Conservation (phyloP, 495 filamentous ascomycete species). For the Xylaria acuta region DNA sequence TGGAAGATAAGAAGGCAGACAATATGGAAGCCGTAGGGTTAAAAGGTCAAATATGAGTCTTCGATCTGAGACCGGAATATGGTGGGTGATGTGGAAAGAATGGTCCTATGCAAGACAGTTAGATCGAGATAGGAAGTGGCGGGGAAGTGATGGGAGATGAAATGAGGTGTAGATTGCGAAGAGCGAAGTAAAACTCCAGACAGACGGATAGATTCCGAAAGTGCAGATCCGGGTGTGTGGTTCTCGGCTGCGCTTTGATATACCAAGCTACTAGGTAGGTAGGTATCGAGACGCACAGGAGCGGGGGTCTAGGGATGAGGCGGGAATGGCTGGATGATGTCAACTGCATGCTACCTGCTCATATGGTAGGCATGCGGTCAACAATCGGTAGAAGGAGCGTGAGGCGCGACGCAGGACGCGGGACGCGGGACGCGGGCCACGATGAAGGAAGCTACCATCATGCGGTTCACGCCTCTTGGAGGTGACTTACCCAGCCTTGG, state of each 20-base stretch:
- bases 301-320: too few relatives aligned
- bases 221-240: not conserved
- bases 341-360: not conserved
- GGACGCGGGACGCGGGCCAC: too few relatives aligned
- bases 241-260: not conserved
- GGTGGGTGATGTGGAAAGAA: not conserved
- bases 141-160: not conserved
- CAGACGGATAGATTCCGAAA: not conserved
- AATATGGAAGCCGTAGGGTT: not conserved
- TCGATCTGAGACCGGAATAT: not conserved
- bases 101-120: not conserved
- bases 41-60: not conserved
- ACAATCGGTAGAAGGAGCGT: not conserved
- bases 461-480: not conserved
- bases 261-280: not conserved
- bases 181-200: not conserved
- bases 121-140: not conserved
- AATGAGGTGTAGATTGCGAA: not conserved
- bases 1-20: not conserved
- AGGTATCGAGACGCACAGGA: not conserved
- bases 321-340: not conserved
- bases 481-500: not conserved
- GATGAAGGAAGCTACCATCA: not conserved
- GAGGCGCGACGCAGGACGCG: not conserved
- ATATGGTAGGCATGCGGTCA: not conserved